Conservation (phyloP, 2,329 filamentous ascomycete genomes). For the Aureobasidium lini region DNA sequence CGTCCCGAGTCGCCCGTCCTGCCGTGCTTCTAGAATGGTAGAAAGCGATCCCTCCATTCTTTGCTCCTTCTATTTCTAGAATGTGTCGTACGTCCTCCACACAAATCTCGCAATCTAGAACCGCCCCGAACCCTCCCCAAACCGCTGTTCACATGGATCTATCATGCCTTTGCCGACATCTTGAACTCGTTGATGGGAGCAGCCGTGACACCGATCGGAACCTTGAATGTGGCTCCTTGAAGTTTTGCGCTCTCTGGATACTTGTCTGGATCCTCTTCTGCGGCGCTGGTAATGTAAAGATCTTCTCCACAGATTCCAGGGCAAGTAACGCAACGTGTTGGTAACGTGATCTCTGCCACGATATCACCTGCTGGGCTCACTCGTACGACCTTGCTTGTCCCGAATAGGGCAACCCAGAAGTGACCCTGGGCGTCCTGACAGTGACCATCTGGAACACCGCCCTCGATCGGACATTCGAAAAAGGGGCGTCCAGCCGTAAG, state of each 20-base stretch:
- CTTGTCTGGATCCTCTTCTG: constrained; percentile 57
- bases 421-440: constrained; percentile 76
- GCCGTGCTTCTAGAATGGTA: constrained; percentile 7
- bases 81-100: not conserved
- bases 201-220: constrained; percentile 68
- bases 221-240: constrained; percentile 65
- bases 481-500: constrained; percentile 63
- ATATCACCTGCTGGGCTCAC: constrained; percentile 63
- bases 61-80: constrained; percentile 1
- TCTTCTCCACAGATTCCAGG: constrained; percentile 67
- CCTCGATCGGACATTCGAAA: constrained; percentile 60
- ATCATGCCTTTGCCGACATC: constrained; percentile 22
- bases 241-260: constrained; percentile 55
- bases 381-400: constrained; percentile 65
- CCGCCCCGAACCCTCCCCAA: not conserved
- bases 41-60: not conserved
- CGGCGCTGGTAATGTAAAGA: constrained; percentile 74
- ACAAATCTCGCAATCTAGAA: not conserved
- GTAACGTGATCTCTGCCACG: constrained; percentile 66
- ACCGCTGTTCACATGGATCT: not conserved
- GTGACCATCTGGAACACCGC: constrained; percentile 70
- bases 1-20: not conserved
- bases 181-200: constrained; percentile 58
- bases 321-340: constrained; percentile 75
- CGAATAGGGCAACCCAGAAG: constrained; percentile 84